Evolutionary conservation across 805 yeast species (phyloP).

Genomic region (Teunomyces atbi): DNA sequence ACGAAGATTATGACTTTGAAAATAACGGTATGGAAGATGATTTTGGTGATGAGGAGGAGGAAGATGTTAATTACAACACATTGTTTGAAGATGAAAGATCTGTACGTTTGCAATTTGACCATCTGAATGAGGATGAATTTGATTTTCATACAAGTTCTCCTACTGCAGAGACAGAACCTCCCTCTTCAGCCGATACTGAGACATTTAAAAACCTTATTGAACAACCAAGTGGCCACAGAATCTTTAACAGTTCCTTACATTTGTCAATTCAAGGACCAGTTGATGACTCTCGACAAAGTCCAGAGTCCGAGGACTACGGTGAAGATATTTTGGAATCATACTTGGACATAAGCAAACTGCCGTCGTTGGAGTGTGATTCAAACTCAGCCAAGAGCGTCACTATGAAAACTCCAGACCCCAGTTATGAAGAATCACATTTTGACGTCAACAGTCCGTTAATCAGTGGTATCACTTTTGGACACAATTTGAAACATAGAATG

Average conservation of each 20-base stretch:
- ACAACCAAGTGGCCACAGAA: not conserved
- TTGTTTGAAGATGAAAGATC: slow-evolving; percentile 16
- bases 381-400: not conserved
- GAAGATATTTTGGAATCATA: slow-evolving; percentile 39
- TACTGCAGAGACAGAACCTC: not conserved
- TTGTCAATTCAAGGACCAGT: slow-evolving; percentile 24
- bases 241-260: slow-evolving; percentile 28
- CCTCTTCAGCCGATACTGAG: not conserved
- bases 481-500: slow-evolving; percentile 20
- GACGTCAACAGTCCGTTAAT: slow-evolving; percentile 32
- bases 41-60: slow-evolving; percentile 33
- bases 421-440: slow-evolving; percentile 16
- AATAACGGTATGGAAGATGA: slow-evolving; percentile 40
- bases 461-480: slow-evolving; percentile 33
- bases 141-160: not conserved
- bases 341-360: slow-evolving; percentile 22
- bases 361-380: slow-evolving; percentile 13
- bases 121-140: not conserved
- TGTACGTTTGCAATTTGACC: not conserved
- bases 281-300: slow-evolving; percentile 3
- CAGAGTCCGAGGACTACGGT: slow-evolving; percentile 10
- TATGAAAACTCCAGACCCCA: slow-evolving; percentile 6
- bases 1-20: slow-evolving; percentile 42
- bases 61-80: slow-evolving; percentile 25
- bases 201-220: not conserved